A percentile compares a stretch with the other conserved stretches of the same genome.
These are phyloP conservation scores for Hebeloma cylindrosporum DNA, from an alignment of 768 basidiomycete species.

Conservation along the genomic window DNA sequence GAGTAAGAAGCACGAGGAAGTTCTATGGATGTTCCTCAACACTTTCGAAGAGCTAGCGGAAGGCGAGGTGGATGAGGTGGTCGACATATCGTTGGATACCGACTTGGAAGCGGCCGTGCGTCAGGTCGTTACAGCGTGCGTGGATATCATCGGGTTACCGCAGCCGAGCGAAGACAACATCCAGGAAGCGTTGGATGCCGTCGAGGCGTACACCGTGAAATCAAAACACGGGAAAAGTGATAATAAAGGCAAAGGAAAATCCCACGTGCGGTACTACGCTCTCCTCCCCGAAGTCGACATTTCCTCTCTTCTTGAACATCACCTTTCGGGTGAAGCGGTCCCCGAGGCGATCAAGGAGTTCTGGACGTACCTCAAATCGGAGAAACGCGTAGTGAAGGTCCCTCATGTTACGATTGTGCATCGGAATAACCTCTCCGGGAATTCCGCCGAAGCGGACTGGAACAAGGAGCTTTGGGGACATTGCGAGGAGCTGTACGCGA, in stretches of 20 bases:
- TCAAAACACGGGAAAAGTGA: conserved; percentile 31
- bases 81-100: conserved; percentile 58
- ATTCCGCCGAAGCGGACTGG: background rate
- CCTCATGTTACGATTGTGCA: conserved; percentile 94
- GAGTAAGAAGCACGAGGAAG: conserved; percentile 65
- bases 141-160: conserved; percentile 51
- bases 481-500: conserved; percentile 45
- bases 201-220: conserved; percentile 31
- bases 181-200: conserved; percentile 51
- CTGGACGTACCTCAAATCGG: conserved; percentile 47
- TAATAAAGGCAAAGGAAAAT: conserved; percentile 27
- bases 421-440: conserved; percentile 37
- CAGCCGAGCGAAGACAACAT: conserved; percentile 58
- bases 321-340: conserved; percentile 36
- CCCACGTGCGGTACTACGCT: conserved; percentile 69
- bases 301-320: conserved; percentile 40
- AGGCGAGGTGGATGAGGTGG: conserved; percentile 60
- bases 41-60: conserved; percentile 57
- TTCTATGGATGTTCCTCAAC: conserved; percentile 80
- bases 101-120: conserved; percentile 52
- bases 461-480: conserved; percentile 41
- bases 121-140: conserved; percentile 59
- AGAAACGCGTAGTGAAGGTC: conserved; percentile 47
- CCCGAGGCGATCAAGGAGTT: conserved; percentile 36
- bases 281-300: conserved; percentile 75